phyloP scores from a whole-genome alignment of 306 rosid species.

The Trichosanthes truncata region DNA sequence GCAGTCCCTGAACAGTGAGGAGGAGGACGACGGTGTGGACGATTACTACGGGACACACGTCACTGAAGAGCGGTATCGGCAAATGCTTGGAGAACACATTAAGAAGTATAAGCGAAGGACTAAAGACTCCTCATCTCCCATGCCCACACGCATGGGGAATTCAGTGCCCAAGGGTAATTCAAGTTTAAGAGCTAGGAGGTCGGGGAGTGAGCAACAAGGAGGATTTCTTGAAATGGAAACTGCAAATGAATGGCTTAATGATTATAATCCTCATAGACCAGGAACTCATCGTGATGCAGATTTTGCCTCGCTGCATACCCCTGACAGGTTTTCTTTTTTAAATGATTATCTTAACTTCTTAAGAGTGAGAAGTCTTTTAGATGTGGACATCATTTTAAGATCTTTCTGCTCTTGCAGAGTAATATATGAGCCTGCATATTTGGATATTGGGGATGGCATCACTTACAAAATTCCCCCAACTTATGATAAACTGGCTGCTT shows the following conservation, averaged over 20 bases:
- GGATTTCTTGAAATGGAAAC: conserved; percentile 48
- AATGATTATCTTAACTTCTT: background rate
- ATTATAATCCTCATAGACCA: conserved; percentile 37
- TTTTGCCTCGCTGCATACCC: conserved; percentile 24
- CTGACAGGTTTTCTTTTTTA: conserved; percentile 48
- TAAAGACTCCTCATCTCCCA: conserved; percentile 64
- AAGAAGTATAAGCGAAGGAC: conserved; percentile 78
- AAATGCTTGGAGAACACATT: conserved; percentile 95
- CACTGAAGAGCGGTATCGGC: conserved; percentile 76
- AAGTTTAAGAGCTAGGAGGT: conserved; percentile 49
- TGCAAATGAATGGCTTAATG: conserved; percentile 55
- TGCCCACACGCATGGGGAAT: conserved; percentile 32
- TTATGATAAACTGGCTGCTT: conserved; percentile 66
- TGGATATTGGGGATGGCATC: conserved; percentile 85
- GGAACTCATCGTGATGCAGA: conserved; percentile 47
- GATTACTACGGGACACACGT: conserved; percentile 36
- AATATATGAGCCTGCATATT: conserved; percentile 70
- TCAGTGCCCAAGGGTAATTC: conserved; percentile 31
- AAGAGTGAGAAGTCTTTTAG: background rate
- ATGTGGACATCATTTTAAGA: background rate
- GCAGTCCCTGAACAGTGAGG: conserved; percentile 54
- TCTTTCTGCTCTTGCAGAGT: conserved; percentile 35
- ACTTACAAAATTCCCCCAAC: conserved; percentile 80
- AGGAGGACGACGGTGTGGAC: conserved; percentile 54
- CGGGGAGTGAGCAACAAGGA: conserved; percentile 46